phyloP scores from a whole-genome alignment of 2,329 filamentous ascomycete species.

The Cordyceps fumosorosea region DNA sequence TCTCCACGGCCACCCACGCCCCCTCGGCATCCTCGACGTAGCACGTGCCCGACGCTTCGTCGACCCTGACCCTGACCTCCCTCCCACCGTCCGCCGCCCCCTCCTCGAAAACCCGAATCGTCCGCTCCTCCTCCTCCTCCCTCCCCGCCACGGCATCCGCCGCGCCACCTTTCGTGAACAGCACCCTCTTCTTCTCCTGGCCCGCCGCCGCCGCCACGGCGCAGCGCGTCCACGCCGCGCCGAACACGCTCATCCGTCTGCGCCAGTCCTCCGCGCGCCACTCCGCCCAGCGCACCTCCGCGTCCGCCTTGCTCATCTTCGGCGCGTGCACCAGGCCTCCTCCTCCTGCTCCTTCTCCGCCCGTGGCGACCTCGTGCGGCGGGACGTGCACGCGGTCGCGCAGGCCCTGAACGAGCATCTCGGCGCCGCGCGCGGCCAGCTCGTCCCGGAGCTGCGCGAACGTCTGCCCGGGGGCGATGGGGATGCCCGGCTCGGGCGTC shows the following conservation, averaged over 20 bases:
- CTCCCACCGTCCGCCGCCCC: not conserved
- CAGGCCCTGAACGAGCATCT: constrained; percentile 64
- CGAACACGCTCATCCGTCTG: constrained; percentile 53
- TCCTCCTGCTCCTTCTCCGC: constrained; percentile 22
- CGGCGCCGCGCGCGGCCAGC: constrained; percentile 59
- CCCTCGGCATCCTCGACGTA: constrained; percentile 19
- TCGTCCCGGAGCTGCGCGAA: constrained; percentile 34
- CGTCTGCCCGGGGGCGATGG: constrained; percentile 38
- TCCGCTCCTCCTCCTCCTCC: constrained; percentile 3
- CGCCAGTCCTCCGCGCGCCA: constrained; percentile 50
- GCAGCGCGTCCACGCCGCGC: constrained; percentile 55
- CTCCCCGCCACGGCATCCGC: constrained; percentile 3
- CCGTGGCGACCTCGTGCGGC: constrained; percentile 39
- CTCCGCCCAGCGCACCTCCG: constrained; percentile 51
- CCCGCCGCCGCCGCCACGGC: constrained; percentile 19
- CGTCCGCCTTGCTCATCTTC: constrained; percentile 63
- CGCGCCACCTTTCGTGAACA: constrained; percentile 30
- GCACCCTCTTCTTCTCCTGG: constrained; percentile 28
- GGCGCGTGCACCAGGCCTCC: constrained; percentile 45
- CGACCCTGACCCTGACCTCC: constrained; percentile 12
- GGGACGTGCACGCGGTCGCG: constrained; percentile 57
- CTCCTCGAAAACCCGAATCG: not conserved
- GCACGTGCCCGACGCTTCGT: constrained; percentile 17
- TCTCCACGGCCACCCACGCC: constrained; percentile 22
- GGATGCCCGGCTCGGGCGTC: constrained; percentile 52